Base-by-base conservation (phyloP, 78 protist genomes). In the Dictyostelium intermedium region DNA sequence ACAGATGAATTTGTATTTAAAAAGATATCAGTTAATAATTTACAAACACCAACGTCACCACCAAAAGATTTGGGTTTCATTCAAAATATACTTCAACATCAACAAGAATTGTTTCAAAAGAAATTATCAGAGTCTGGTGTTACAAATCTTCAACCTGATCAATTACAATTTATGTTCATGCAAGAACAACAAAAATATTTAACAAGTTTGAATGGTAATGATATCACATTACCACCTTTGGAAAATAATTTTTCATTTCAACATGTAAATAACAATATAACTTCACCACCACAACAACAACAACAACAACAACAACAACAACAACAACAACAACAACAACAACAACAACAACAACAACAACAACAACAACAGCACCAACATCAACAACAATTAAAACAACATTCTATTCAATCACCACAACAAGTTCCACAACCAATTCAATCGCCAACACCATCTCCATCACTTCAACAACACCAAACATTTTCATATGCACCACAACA, bases 101-200 rank as follows among this genome's bases (percentile, higher is more conserved):
- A 86, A 77, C 92, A 86, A 60, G 84, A 86, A 34, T 13, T 66
- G 9, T 82, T 82, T 35, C 70, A 82, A 82, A 82, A 82, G 74
- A 82, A 60, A 56, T 34, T 82, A 30, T 23, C 35, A 16, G 86
- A 82, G 4, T 37, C 25, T 3, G 86, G 86, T 23, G 47, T 82
- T 56, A 43, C 82, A 32, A 79, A 79, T 47, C n/a, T 79, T n/a
- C 35, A 70, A 56, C 41, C 37, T 20, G 43, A 50, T 5, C 77
- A 82, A 60, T 20, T 82, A 3, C 70, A 82, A 27, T 50, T 60
- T n/a, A 56, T 82, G 86, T 82, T 56, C 35, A 25, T 56, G 41
- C 86, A 82, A 82, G 86, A 82, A 23, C 86, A 82, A 82, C 70
- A 82, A 56, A 82, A 60, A 56, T 82, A 82, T 82, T 34, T 72